A percentile compares a stretch with the other conserved stretches of the same genome.
Conservation (phyloP, 2,329 filamentous ascomycete species). For the Nothopassalora personata region DNA sequence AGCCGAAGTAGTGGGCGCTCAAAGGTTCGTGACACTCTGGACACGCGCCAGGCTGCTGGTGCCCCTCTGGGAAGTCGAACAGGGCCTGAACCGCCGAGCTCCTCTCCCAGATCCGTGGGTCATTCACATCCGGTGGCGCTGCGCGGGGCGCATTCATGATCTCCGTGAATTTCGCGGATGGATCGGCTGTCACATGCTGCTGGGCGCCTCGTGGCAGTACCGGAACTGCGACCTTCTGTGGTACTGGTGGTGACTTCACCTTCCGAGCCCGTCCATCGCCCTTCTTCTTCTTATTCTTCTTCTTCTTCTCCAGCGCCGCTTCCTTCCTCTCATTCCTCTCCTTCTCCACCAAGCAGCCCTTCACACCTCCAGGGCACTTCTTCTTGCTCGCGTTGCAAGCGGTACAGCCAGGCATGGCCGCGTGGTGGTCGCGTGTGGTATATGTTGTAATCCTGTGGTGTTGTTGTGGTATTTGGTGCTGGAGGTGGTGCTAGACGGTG, state of each 20-base stretch:
- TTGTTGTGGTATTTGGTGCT: background rate
- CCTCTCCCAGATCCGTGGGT: background rate
- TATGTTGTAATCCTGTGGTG: background rate
- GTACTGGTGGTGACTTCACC: background rate
- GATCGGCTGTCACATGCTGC: background rate
- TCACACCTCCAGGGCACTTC: background rate
- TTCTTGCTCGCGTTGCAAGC: background rate
- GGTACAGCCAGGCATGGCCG: background rate
- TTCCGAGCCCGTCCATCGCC: background rate
- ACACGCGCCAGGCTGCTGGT: background rate
- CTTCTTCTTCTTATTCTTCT: background rate
- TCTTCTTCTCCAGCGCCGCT: too few species aligned
- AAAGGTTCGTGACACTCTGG: background rate
- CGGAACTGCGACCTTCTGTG: background rate
- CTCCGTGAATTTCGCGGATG: background rate
- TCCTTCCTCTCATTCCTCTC: background rate
- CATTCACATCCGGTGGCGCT: background rate
- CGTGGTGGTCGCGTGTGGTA: background rate
- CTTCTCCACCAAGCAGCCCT: background rate
- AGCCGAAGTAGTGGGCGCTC: background rate
- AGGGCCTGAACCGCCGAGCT: background rate
- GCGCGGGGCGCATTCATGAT: background rate
- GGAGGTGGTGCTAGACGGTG: background rate
- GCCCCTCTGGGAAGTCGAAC: background rate
- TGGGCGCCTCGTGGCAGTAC: background rate